phyloP scores from a whole-genome alignment of 2,329 filamentous ascomycete species.

The Pestalotiopsis sp. region DNA sequence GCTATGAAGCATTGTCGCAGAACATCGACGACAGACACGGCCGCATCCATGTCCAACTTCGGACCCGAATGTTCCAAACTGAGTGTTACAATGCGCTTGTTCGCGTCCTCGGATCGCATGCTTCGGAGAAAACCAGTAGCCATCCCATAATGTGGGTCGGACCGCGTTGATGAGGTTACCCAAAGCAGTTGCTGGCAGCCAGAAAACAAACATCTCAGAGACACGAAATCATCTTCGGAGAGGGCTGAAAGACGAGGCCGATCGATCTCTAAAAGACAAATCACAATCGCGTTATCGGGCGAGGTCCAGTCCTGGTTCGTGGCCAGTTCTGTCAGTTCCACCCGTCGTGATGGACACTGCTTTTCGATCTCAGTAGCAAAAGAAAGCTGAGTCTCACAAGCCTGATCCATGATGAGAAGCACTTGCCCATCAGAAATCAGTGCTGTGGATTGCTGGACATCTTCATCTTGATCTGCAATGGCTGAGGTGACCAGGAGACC shows the following conservation, averaged over 20 bases:
- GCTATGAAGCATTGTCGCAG: not conserved
- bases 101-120: slow-evolving; percentile 27
- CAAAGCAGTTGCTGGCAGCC: slow-evolving; percentile 26
- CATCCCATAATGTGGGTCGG: slow-evolving; percentile 23
- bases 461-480: not conserved
- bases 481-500: not conserved
- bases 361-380: not conserved
- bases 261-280: slow-evolving; percentile 25
- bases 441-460: slow-evolving; percentile 9
- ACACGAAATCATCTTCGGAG: slow-evolving; percentile 23
- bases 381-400: not conserved
- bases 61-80: slow-evolving; percentile 20
- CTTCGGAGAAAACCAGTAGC: slow-evolving; percentile 29
- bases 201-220: slow-evolving; percentile 23
- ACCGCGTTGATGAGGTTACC: slow-evolving; percentile 22
- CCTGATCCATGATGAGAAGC: not conserved
- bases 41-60: not conserved
- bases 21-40: not conserved
- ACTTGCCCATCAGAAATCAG: not conserved
- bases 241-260: slow-evolving; percentile 28
- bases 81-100: slow-evolving; percentile 25
- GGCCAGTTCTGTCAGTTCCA: not conserved
- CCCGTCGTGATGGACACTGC: not conserved
- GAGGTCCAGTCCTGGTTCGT: not conserved
- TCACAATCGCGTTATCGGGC: slow-evolving; percentile 15